These are phyloP conservation scores for Scheffersomyces cryptocercus DNA, from an alignment of 1,139 yeast genomes.

Conservation along the genomic window DNA sequence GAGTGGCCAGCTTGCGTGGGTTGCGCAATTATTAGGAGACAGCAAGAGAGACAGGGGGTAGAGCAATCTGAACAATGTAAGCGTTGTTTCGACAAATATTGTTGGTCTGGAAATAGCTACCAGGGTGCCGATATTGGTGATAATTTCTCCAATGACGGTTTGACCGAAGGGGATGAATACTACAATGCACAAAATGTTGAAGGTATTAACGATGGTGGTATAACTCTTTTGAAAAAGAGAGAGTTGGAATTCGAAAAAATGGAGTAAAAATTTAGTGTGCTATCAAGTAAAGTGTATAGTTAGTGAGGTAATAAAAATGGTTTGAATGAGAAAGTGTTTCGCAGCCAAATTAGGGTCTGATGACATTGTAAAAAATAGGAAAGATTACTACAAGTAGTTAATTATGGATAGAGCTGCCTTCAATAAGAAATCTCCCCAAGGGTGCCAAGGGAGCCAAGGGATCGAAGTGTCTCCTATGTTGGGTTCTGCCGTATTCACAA, in stretches of 20 bases:
- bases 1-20: slow-evolving; percentile 82
- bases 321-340: no score
- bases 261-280: not conserved
- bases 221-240: not conserved
- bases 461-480: no score
- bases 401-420: no score
- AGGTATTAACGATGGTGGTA: slow-evolving; percentile 5
- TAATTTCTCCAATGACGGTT: slow-evolving; percentile 12
- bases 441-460: no score
- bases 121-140: slow-evolving; percentile 16
- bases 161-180: slow-evolving; percentile 7
- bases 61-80: slow-evolving; percentile 71
- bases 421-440: no score
- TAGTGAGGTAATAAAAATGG: no score
- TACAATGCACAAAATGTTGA: slow-evolving; percentile 5
- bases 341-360: no score
- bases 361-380: no score
- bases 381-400: no score
- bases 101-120: slow-evolving; percentile 67
- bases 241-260: not conserved
- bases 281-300: no score
- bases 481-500: no score
- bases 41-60: slow-evolving; percentile 68
- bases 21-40: slow-evolving; percentile 84
- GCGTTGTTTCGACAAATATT: slow-evolving; percentile 68